These are phyloP conservation scores for Persicaria maculosa DNA, from an alignment of 148 eudicot genomes.

Conservation along the genomic window DNA sequence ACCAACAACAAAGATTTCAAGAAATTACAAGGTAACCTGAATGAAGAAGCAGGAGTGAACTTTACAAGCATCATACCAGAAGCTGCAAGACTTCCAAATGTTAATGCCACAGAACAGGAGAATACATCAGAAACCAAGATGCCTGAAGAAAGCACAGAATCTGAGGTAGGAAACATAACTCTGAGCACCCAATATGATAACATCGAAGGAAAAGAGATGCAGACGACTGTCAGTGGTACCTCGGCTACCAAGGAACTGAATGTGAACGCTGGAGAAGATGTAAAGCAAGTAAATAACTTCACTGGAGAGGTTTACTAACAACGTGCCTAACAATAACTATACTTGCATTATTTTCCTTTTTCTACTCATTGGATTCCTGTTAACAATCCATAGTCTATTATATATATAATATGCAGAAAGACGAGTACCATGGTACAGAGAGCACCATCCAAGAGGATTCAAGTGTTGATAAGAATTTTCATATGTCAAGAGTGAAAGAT, in stretches of 20 bases:
- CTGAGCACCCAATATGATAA: not conserved
- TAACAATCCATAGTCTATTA: not conserved
- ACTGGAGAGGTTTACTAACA: not conserved
- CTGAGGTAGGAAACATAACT: not conserved
- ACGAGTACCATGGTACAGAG: not conserved
- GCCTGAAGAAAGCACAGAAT: not conserved
- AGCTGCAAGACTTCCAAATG: not conserved
- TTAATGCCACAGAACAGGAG: not conserved
- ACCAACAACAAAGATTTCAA: not conserved
- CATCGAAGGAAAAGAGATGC: not conserved
- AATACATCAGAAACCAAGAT: not conserved
- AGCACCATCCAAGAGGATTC: not conserved
- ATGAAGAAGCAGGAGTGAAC: not conserved
- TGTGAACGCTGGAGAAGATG: not conserved
- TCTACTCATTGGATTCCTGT: not conserved
- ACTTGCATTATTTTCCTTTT: not conserved
- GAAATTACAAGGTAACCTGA: not conserved
- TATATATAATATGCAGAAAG: not conserved
- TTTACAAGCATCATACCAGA: no score
- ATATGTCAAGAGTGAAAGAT: not conserved
- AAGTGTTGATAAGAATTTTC: not conserved
- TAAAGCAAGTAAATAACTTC: not conserved
- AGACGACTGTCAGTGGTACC: not conserved
- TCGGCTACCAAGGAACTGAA: not conserved
- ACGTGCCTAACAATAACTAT: not conserved